Evolutionary conservation across 2,329 filamentous ascomycete species (phyloP).

Genomic region (Fusarium mexicanum): DNA sequence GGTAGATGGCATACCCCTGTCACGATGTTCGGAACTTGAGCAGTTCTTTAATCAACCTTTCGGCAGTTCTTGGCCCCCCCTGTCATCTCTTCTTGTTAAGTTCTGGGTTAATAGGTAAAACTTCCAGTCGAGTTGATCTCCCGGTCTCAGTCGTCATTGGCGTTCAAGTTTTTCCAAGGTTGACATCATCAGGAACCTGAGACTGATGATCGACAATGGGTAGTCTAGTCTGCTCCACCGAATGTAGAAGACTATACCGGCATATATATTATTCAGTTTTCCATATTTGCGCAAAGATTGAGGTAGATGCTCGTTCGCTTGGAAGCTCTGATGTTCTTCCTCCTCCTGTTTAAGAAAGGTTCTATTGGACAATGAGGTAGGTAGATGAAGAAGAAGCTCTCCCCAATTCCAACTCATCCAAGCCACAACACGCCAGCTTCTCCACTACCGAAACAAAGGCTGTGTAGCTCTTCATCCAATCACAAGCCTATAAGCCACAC

Average conservation of each 20-base stretch:
- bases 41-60: background rate
- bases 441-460: conserved; percentile 31
- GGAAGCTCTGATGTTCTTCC: background rate
- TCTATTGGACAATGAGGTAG: background rate
- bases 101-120: background rate
- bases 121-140: background rate
- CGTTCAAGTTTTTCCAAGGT: conserved; percentile 1
- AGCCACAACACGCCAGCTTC: conserved; percentile 17
- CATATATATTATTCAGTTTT: background rate
- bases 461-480: conserved; percentile 21
- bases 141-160: conserved; percentile 4
- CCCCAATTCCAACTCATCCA: background rate
- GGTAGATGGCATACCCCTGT: background rate
- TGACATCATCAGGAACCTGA: conserved; percentile 30
- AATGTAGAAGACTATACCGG: background rate
- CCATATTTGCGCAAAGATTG: background rate
- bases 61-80: background rate
- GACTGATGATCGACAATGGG: conserved; percentile 20
- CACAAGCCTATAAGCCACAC: conserved; percentile 21
- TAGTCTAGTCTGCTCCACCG: background rate
- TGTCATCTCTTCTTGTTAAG: background rate
- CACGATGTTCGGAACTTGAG: background rate
- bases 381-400: background rate
- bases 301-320: too few relatives aligned
- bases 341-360: background rate